Evolutionary conservation across 768 basidiomycete genomes (phyloP), one percentile per base, ranked within the genome.

Genomic region (Crepidotus variabilis): DNA sequence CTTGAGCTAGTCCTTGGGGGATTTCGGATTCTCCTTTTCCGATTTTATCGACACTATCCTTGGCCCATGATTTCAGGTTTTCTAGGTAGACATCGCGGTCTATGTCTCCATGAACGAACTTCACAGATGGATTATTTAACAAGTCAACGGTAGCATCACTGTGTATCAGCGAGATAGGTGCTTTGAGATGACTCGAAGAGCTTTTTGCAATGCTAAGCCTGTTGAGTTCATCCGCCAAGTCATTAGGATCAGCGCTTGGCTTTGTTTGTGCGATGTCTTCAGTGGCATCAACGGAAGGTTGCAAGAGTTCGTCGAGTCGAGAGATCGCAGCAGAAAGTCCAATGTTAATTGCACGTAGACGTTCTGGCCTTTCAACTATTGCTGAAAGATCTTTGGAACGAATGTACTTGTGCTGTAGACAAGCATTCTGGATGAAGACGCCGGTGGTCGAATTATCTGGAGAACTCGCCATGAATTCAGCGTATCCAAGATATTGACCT

Each of bases 281-380:
- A 33, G 54, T 43, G 10, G 21, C 20, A 18, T 47, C 55, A 10
- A 9, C 33, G 2, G 54, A 20, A 34, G 50, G 34, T 18, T 54
- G 59, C 11, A 63, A 39, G 9, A 69, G 54, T 50, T 75, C 76
- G 61, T 91, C 88, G 3, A 94, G 71, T 50, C 88, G 82, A 6
- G 93, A 81, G 18, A 92, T 77, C 0, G 88, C 91, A 6, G 89
- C 88, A 2, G 93, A 80, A 7, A 97, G 77, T 1, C 95, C 96
- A 4, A 90, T 65, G 61, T 86, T 84, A 50, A 98, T 84, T 0
- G 94, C 94, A 50, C 87, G 82, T 23, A 98, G 74, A 21, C 96
- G 84, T 67, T 97, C 91, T 0, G 95, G 95, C 9, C 92, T 80
- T 67, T 98, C 96, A n/a, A 95, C 84, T 52, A 97, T 86, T 47